Base-by-base conservation (phyloP, 2,329 filamentous ascomycete genomes). In the Exophiala bonariae region DNA sequence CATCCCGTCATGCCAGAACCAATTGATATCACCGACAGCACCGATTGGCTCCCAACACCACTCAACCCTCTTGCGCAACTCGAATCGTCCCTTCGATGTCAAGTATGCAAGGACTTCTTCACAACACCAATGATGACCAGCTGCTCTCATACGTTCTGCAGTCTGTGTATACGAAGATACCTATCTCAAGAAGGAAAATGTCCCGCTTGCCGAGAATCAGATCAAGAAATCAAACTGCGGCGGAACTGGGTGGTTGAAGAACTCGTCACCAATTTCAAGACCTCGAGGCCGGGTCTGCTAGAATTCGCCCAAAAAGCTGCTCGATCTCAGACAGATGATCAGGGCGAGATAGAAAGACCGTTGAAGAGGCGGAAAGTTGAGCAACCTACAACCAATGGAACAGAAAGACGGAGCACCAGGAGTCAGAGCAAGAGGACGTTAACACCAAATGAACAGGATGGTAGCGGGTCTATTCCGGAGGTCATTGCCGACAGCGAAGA, bases 101-200 rank as follows among this genome's bases (percentile, higher is more conserved):
- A 97, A 68, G 87, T 99, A 50, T 99, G 93, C 80, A 97, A 97
- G 66, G 95, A 99, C 67, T 95, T 97, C 70, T 97, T 88, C 73
- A 83, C 83, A 52, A 95, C 90, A 41, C 93, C 93, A 0, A 93
- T 99, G 81, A 85, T 96, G 54, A 99, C 93, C 1, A 87, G 88
- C 1, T 99, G 93, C 71, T 87, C 83, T 44, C 93, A 99, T 66
- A 97, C 93, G 0, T 99, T 99, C 64, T 99, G 93, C 75, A 96
- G 92, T 5, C 73, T 95, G 44, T 99, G 93, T 67, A 97, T 99
- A 65, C 86, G 93, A 22, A 80, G 91, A 54, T 89, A 87, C 51
- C 77, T 99, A 1, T 85, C 85, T 2, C 79, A 81, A 23, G 90
- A 96, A 57, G 87, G 89, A 7, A 90, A 87, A 67, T 99, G 93